phyloP scores from a whole-genome alignment of 257 asterid species.

The Nemophila menziesii region DNA sequence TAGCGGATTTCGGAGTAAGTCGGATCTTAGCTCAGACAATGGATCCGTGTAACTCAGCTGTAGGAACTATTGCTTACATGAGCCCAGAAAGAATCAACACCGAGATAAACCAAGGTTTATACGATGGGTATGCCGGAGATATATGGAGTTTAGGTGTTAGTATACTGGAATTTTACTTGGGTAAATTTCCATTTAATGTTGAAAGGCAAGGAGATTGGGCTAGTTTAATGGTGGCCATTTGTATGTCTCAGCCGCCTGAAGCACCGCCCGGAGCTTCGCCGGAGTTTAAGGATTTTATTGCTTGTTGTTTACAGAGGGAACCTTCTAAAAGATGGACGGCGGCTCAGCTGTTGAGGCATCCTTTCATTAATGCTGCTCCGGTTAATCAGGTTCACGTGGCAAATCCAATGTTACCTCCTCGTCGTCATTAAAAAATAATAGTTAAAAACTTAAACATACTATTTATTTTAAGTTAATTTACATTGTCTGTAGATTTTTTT shows the following conservation, averaged over 20 bases:
- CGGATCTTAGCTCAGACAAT: conserved; percentile 68
- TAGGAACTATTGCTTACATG: conserved; percentile 90
- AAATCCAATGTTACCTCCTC: conserved; percentile 44
- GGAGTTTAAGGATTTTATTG: conserved; percentile 44
- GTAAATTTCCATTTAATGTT: conserved; percentile 58
- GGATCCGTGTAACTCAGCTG: conserved; percentile 88
- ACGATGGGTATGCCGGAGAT: conserved; percentile 82
- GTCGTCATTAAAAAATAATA: too few relatives aligned
- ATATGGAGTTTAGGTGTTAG: conserved; percentile 93
- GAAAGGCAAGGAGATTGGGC: conserved; percentile 95
- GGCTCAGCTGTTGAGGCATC: conserved; percentile 24
- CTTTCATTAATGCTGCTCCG: conserved; percentile 17
- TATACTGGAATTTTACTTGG: conserved; percentile 72
- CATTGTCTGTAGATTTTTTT: too few relatives aligned
- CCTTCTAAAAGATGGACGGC: conserved; percentile 31
- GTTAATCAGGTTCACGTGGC: conserved; percentile 23
- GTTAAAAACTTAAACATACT: too few relatives aligned
- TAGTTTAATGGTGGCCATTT: conserved; percentile 72
- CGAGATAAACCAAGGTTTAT: conserved; percentile 76
- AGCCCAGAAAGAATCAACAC: conserved; percentile 85
- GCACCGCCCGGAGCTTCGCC: conserved; percentile 58
- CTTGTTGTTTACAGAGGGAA: conserved; percentile 37
- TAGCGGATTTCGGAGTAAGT: conserved; percentile 80
- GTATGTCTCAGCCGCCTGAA: conserved; percentile 86
- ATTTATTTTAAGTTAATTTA: too few relatives aligned